Percentiles rank a stretch among this genome's conserved stretches.
phyloP scores from a whole-genome alignment of 2,329 filamentous ascomycete genomes.

The Pleomassaria siparia region DNA sequence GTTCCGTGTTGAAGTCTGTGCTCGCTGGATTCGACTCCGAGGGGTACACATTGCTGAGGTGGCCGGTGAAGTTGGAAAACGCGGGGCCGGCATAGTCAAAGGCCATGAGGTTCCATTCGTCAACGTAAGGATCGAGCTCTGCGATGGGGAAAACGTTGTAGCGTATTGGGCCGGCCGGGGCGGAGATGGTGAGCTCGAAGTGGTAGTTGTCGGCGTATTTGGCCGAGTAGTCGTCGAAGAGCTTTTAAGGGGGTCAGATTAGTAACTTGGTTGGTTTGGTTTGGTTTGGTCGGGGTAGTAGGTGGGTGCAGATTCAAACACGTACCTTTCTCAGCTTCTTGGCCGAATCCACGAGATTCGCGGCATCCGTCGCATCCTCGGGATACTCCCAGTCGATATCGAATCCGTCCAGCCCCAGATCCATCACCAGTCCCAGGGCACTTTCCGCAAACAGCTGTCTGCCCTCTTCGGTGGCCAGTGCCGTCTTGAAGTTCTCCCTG shows the following conservation, averaged over 20 bases:
- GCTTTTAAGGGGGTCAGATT: conserved; percentile 27
- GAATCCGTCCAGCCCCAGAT: conserved; percentile 67
- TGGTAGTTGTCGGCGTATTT: conserved; percentile 42
- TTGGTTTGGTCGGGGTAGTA: too few relatives aligned
- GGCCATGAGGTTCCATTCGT: conserved; percentile 65
- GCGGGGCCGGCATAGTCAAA: conserved; percentile 65
- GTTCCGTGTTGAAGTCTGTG: conserved; percentile 33
- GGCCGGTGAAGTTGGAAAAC: conserved; percentile 71
- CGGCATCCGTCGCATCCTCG: conserved; percentile 36
- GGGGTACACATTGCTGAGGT: conserved; percentile 29
- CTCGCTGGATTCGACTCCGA: conserved; percentile 17
- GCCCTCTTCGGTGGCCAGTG: conserved; percentile 63
- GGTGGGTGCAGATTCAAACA: background rate
- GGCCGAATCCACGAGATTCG: conserved; percentile 42
- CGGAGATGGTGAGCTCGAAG: conserved; percentile 47
- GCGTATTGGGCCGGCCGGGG: conserved; percentile 45
- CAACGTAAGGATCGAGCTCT: conserved; percentile 46
- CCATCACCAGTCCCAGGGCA: conserved; percentile 73
- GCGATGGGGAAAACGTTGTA: conserved; percentile 43
- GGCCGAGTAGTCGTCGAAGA: conserved; percentile 42
- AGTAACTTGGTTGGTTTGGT: too few relatives aligned
- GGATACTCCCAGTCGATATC: conserved; percentile 53
- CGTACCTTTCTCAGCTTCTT: conserved; percentile 37
- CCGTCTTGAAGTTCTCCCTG: conserved; percentile 72
- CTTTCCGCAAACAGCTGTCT: conserved; percentile 67